These are phyloP conservation scores for Kalaharituber pfeilii DNA, from an alignment of 2,329 filamentous ascomycete species.

Conservation along the genomic window DNA sequence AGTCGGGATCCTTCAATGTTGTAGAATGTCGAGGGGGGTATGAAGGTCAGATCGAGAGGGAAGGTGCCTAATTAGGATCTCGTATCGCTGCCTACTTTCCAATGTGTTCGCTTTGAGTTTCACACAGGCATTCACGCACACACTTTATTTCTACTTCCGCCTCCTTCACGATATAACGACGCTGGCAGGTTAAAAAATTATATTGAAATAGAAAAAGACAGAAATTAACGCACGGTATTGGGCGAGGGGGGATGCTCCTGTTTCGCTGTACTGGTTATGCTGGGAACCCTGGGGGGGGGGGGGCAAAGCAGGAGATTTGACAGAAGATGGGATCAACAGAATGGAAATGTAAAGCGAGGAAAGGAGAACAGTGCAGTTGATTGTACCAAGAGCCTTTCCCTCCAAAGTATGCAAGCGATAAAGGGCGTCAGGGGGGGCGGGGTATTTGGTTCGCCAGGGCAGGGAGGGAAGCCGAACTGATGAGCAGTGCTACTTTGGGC, in stretches of 20 bases:
- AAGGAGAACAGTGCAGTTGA: background rate
- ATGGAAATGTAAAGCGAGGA: background rate
- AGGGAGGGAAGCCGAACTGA: background rate
- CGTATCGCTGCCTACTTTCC: too few species aligned
- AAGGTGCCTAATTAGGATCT: constrained; percentile 1
- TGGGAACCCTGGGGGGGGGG: background rate
- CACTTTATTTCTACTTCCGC: too few species aligned
- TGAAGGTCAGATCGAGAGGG: background rate
- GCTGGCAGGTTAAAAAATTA: too few species aligned
- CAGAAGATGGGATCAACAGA: background rate
- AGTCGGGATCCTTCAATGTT: background rate
- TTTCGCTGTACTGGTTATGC: background rate
- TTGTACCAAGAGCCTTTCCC: background rate
- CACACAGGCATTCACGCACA: too few species aligned
- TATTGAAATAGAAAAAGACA: background rate
- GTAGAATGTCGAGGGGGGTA: background rate
- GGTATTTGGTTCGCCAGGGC: background rate
- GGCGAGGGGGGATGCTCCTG: background rate
- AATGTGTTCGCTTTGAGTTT: too few species aligned
- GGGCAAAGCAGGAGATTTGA: background rate
- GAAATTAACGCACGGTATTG: background rate
- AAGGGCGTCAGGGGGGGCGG: background rate
- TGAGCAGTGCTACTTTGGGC: background rate
- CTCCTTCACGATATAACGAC: too few species aligned
- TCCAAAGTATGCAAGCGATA: constrained; percentile 1